These are phyloP conservation scores for Spergularia bocconei DNA, from an alignment of 148 eudicot genomes.

Conservation along the genomic window DNA sequence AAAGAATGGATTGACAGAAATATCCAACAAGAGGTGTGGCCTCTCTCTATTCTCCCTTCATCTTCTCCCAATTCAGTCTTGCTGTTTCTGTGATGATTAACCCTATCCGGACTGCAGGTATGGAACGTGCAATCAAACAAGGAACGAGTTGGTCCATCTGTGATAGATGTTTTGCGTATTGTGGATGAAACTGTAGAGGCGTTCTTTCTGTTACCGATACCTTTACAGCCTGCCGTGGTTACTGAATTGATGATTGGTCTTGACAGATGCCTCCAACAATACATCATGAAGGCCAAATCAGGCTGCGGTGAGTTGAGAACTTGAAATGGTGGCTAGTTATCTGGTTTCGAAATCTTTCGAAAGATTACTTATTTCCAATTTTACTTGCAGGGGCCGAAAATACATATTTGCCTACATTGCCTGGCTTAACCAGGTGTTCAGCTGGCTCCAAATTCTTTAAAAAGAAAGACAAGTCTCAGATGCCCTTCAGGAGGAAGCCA, in stretches of 20 bases:
- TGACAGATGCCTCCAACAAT: constrained; percentile 73
- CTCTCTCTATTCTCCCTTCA: neutral
- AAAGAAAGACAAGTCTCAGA: constrained; percentile 59
- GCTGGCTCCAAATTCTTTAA: constrained; percentile 75
- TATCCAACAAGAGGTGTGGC: constrained; percentile 77
- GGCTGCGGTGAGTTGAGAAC: constrained; percentile 65
- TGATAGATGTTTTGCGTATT: constrained; percentile 69
- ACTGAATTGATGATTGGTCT: constrained; percentile 67
- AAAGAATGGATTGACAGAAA: constrained; percentile 73
- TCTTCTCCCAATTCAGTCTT: neutral
- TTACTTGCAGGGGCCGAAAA: constrained; percentile 52
- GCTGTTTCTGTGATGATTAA: neutral
- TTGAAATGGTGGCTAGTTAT: neutral
- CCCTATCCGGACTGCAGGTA: constrained; percentile 35
- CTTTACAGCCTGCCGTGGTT: constrained; percentile 66
- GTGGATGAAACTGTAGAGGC: constrained; percentile 87
- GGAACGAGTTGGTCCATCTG: constrained; percentile 82
- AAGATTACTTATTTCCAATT: neutral
- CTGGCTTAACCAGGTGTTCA: constrained; percentile 77
- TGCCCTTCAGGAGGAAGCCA: constrained; percentile 46
- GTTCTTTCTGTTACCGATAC: constrained; percentile 89
- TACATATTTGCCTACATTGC: constrained; percentile 61
- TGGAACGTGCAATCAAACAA: constrained; percentile 84
- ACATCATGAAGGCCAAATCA: constrained; percentile 64
- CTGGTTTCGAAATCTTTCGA: neutral